Evolutionary conservation across 257 asterid species (phyloP).

Genomic region (Nicotiana tomentosiformis): DNA sequence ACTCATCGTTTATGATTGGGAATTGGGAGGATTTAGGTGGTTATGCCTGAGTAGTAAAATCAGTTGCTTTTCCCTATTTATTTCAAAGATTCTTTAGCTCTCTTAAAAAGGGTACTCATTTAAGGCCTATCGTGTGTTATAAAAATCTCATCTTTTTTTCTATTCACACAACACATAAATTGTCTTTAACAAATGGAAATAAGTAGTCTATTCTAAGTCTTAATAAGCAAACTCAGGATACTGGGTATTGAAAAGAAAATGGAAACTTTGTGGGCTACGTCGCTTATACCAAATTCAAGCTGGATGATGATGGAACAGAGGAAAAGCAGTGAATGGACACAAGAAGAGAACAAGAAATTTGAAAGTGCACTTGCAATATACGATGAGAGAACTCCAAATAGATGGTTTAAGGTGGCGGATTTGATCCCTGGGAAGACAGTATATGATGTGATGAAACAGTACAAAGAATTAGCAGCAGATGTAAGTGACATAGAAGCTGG

Average conservation of each 20-base stretch:
- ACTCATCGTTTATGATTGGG: not conserved
- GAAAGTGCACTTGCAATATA: constrained; percentile 62
- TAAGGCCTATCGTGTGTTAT: not conserved
- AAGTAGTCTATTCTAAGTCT: not conserved
- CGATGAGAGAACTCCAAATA: constrained; percentile 56
- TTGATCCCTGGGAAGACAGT: constrained; percentile 71
- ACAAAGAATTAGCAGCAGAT: constrained; percentile 55
- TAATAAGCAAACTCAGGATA: not conserved
- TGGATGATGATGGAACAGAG: constrained; percentile 28
- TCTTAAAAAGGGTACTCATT: not conserved
- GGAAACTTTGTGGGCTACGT: constrained; percentile 42
- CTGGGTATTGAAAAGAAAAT: constrained; percentile 10
- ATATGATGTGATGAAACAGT: constrained; percentile 58
- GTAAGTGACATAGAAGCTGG: constrained; percentile 73
- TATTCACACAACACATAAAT: not conserved
- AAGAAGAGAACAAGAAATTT: constrained; percentile 68
- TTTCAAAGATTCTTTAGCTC: not conserved
- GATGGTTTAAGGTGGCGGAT: constrained; percentile 61
- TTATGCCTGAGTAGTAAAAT: not conserved
- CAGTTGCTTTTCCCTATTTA: not conserved
- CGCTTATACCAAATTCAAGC: constrained; percentile 23
- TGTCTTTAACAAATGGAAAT: no score
- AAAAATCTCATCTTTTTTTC: not conserved
- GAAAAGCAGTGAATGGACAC: constrained; percentile 43
- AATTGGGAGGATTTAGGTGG: not conserved